phyloP scores from a whole-genome alignment of 768 basidiomycete species.

The Lactarius pseudohatsudake region DNA sequence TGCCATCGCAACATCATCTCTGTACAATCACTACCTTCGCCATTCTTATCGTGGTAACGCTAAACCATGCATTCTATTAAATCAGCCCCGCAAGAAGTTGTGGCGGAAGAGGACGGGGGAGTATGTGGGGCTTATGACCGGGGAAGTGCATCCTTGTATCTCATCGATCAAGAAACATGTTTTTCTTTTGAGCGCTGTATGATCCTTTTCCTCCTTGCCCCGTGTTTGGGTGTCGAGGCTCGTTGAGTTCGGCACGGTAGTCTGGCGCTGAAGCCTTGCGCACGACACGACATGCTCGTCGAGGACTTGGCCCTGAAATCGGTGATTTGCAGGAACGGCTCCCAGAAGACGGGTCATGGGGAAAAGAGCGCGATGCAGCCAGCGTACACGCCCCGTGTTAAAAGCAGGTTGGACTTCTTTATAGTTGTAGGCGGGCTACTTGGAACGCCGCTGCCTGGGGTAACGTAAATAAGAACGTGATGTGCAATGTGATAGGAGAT shows the following conservation, averaged over 20 bases:
- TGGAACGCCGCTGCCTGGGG: constrained; percentile 42
- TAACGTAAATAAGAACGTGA: too few relatives aligned
- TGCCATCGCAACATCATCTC: constrained; percentile 27
- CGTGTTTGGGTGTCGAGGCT: not conserved
- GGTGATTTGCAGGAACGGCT: constrained; percentile 41
- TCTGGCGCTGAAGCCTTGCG: not conserved
- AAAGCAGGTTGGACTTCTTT: constrained; percentile 38
- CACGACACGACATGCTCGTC: constrained; percentile 29
- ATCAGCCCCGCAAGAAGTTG: not conserved
- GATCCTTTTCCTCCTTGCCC: not conserved
- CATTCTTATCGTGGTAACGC: constrained; percentile 8
- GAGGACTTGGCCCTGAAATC: constrained; percentile 37
- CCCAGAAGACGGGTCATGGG: constrained; percentile 36
- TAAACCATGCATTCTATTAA: constrained; percentile 6
- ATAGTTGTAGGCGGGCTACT: constrained; percentile 28
- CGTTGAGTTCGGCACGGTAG: not conserved
- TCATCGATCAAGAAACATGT: constrained; percentile 11
- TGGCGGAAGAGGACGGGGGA: not conserved
- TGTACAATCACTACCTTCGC: constrained; percentile 15
- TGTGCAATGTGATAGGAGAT: not conserved
- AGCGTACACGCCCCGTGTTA: constrained; percentile 34
- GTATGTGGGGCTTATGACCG: not conserved
- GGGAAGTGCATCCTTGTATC: constrained; percentile 14
- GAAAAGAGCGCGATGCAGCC: constrained; percentile 43
- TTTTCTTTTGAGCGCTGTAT: constrained; percentile 3